These are phyloP conservation scores for Tulasnella sp. DNA, from an alignment of 768 basidiomycete species.

Conservation along the genomic window DNA sequence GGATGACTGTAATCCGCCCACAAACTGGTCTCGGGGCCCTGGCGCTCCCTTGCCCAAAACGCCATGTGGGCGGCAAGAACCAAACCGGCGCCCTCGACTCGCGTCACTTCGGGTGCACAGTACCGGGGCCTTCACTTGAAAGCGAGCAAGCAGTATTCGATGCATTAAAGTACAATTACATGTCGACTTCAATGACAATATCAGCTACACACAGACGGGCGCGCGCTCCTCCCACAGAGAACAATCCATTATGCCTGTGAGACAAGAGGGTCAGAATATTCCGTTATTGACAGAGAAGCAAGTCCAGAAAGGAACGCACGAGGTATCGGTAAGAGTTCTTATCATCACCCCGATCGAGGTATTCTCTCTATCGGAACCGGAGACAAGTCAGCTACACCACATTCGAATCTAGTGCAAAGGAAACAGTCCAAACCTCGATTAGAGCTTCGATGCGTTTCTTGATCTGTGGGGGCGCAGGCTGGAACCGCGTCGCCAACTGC, in stretches of 20 bases:
- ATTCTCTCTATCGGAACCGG: constrained; percentile 67
- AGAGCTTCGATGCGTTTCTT: constrained; percentile 91
- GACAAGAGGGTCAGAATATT: no score
- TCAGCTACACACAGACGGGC: no score
- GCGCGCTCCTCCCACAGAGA: no score
- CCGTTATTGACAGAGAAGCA: neutral
- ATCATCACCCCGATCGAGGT: constrained; percentile 84
- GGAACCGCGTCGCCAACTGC: constrained; percentile 80
- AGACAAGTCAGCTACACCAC: constrained; percentile 15
- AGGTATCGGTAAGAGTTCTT: constrained; percentile 86
- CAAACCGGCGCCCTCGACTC: neutral
- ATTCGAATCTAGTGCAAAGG: neutral
- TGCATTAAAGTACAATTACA: no score
- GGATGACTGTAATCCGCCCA: neutral
- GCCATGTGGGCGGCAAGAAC: constrained; percentile 8
- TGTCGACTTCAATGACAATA: no score
- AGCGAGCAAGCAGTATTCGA: no score
- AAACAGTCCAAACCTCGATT: constrained; percentile 63
- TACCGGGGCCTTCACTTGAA: no score
- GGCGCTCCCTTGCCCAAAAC: neutral
- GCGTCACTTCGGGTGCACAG: neutral
- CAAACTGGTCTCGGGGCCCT: neutral
- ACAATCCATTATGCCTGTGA: no score
- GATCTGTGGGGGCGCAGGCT: constrained; percentile 77
- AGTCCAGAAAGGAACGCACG: constrained; percentile 37